Evolutionary conservation across 805 yeast genomes (phyloP).

Genomic region (Hanseniaspora singularis): DNA sequence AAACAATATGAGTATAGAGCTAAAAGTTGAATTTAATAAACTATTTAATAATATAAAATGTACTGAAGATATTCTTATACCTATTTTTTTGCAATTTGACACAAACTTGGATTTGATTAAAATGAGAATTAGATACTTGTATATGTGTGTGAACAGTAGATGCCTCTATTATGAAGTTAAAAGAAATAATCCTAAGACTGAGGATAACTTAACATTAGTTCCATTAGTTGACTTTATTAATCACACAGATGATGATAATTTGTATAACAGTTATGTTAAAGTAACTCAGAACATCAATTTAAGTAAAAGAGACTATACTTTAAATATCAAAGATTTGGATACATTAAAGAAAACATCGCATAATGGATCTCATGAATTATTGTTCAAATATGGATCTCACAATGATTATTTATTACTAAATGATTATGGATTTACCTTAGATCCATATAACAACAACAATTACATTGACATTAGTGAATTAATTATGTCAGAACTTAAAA

Average conservation of each 20-base stretch:
- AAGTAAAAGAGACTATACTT: constrained; percentile 1
- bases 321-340: neutral
- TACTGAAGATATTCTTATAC: neutral
- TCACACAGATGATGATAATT: constrained; percentile 38
- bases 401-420: constrained; percentile 67
- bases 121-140: constrained; percentile 40
- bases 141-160: constrained; percentile 85
- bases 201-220: constrained; percentile 69
- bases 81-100: constrained; percentile 4
- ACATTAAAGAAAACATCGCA: too few species aligned
- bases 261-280: constrained; percentile 42
- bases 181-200: constrained; percentile 45
- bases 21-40: constrained; percentile 4
- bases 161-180: constrained; percentile 45
- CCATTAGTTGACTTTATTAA: constrained; percentile 85
- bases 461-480: constrained; percentile 46
- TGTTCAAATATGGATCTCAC: constrained; percentile 78
- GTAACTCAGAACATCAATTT: constrained; percentile 23
- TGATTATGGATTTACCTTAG: constrained; percentile 74
- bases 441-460: constrained; percentile 48
- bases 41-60: neutral
- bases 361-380: constrained; percentile 43
- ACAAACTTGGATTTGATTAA: constrained; percentile 10
- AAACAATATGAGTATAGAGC: neutral
- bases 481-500: neutral